Base-by-base conservation (phyloP, 2,329 filamentous ascomycete species). In the Elsinoe fawcettii region DNA sequence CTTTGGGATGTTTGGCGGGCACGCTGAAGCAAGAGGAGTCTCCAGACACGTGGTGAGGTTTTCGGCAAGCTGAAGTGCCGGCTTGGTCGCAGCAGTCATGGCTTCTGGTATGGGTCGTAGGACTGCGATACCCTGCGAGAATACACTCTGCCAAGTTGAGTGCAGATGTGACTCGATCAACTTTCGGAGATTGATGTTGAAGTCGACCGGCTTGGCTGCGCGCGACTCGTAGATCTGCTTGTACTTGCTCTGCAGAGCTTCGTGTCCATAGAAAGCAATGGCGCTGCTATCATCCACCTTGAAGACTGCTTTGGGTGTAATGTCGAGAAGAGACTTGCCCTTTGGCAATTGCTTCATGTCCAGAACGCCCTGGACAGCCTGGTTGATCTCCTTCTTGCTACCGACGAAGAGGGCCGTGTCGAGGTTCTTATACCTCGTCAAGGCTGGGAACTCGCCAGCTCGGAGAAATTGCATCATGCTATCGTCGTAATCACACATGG, bases 141-240 rank as follows among this genome's bases (percentile, higher is more conserved):
- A 95, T 20, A 78, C 78, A 64, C 86, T 88, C 67, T 95, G 90
- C 82, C 93, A 97, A 9, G 84, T 87, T 56, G 80, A 80, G 68
- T 96, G 91, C 3, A 97, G 78, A 70, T 97, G 93, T 1, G 85
- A 80, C 66, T 88, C 91, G 68, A 96, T 88, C 59, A 97, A 79
- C 46, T 81, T 75, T 59, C 86, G 86, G 32, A 97, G 80, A 53
- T 80, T 76, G 46, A 78, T 75, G n/a, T 66, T 46, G 41, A 46
- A 66, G 32, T 77, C 75, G 4, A 73, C 69, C 32, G 22, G 8
- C 7, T 27, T 56, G 20, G 22, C 30, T 22, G 18, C 4, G 11
- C 14, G 11, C 39, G 90, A 76, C 56, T 81, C 80, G 53, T 87
- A 80, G 51, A 96, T 76, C 39, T 80, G 77, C 25, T 78, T 73